Percentiles rank a stretch among this genome's conserved stretches.
Evolutionary conservation across 2,329 filamentous ascomycete species (phyloP).

Genomic region (Pleurostoma richardsiae): DNA sequence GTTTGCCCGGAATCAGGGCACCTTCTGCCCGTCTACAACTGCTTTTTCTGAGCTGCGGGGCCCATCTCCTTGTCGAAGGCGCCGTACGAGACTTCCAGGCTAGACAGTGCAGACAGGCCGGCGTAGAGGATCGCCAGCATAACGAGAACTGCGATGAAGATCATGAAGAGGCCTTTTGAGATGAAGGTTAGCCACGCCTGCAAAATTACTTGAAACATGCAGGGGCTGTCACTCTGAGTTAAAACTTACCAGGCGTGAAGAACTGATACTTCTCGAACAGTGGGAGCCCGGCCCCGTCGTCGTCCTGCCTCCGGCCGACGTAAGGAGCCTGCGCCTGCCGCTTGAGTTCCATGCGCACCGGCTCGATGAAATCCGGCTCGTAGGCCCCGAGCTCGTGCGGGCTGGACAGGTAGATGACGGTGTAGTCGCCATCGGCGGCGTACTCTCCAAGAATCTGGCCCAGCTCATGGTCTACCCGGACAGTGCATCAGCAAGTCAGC

Average conservation of each 20-base stretch:
- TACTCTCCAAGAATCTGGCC: slow-evolving; percentile 38
- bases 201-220: slow-evolving; percentile 5
- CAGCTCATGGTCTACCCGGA: slow-evolving; percentile 43
- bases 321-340: slow-evolving; percentile 36
- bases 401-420: slow-evolving; percentile 70
- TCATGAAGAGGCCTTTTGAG: slow-evolving; percentile 78
- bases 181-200: not conserved
- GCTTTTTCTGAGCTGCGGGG: slow-evolving; percentile 81
- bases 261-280: slow-evolving; percentile 94
- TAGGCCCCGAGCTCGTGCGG: slow-evolving; percentile 52
- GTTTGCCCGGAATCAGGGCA: too few relatives aligned
- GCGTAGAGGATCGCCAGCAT: slow-evolving; percentile 74
- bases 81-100: slow-evolving; percentile 84
- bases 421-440: slow-evolving; percentile 49
- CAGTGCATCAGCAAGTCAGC: slow-evolving; percentile 7
- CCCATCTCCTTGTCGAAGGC: slow-evolving; percentile 97
- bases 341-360: slow-evolving; percentile 70
- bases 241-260: slow-evolving; percentile 71
- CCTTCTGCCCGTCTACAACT: slow-evolving; percentile 18
- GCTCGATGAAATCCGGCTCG: slow-evolving; percentile 57
- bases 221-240: not conserved
- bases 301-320: slow-evolving; percentile 23
- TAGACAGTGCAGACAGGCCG: slow-evolving; percentile 70
- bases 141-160: slow-evolving; percentile 63
- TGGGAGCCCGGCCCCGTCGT: slow-evolving; percentile 40